Percentiles rank a stretch among this genome's conserved stretches.
These are phyloP conservation scores for Benincasa hispida DNA, from an alignment of 306 rosid species.

Conservation along the genomic window DNA sequence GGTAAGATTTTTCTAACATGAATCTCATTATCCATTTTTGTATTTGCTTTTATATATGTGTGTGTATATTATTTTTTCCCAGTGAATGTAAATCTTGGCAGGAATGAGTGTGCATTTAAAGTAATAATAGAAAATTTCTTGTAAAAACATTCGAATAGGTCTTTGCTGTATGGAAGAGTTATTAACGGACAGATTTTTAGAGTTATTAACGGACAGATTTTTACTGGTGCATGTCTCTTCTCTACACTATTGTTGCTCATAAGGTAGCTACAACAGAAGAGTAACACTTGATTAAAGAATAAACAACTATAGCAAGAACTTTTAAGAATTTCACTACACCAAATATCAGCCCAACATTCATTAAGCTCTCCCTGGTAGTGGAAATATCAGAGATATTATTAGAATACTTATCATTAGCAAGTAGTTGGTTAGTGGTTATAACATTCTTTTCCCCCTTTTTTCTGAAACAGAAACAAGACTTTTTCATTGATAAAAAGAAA, in stretches of 20 bases:
- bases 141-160: not conserved
- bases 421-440: not conserved
- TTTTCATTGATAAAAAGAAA: no score
- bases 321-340: not conserved
- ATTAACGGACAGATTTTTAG: not conserved
- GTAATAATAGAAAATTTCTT: not conserved
- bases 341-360: not conserved
- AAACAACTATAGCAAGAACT: not conserved
- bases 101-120: not conserved
- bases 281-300: not conserved
- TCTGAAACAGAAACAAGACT: no score
- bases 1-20: constrained; percentile 25
- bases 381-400: not conserved
- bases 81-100: not conserved
- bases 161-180: not conserved
- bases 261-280: not conserved
- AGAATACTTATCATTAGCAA: not conserved
- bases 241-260: not conserved
- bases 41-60: not conserved
- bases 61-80: not conserved
- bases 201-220: not conserved
- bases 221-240: not conserved
- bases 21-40: not conserved
- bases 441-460: not conserved
- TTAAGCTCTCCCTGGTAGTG: not conserved